Evolutionary conservation across 139 green algal species (phyloP).

Genomic region (Ulvella scutata): DNA sequence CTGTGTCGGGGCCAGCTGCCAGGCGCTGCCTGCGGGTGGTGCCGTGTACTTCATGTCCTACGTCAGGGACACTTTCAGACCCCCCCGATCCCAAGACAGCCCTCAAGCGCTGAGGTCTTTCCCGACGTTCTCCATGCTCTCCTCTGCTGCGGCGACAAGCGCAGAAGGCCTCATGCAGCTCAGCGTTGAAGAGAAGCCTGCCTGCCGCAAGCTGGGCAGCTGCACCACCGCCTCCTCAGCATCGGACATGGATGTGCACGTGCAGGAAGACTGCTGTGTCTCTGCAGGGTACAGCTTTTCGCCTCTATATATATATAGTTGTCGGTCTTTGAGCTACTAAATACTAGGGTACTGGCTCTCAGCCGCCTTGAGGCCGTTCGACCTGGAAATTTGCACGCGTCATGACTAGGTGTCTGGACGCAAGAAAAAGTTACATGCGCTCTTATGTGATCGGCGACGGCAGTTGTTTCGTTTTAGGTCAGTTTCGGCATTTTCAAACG

Average conservation of each 20-base stretch:
- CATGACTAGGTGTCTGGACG: background rate
- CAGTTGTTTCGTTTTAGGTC: no score
- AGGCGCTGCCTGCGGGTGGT: slow-evolving; percentile 25
- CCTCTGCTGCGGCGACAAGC: background rate
- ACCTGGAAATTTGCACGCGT: background rate
- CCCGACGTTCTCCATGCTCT: background rate
- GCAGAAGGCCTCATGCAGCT: background rate
- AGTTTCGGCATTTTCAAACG: no score
- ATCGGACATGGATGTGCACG: background rate
- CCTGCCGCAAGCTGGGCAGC: background rate
- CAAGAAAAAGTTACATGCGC: background rate
- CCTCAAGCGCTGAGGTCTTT: background rate
- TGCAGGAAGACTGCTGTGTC: background rate
- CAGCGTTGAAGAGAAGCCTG: background rate
- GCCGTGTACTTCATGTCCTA: slow-evolving; percentile 23
- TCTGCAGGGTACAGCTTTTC: background rate
- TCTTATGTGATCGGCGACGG: background rate
- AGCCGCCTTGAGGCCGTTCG: background rate
- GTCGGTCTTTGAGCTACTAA: no score
- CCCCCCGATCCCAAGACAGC: no score
- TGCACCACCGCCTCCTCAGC: background rate
- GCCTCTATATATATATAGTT: no score
- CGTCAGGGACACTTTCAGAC: background rate
- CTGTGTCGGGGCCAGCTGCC: slow-evolving; percentile 15
- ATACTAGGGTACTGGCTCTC: background rate